These are phyloP conservation scores for Conoideocrella luteorostrata DNA, from an alignment of 2,329 filamentous ascomycete species.

Conservation along the genomic window DNA sequence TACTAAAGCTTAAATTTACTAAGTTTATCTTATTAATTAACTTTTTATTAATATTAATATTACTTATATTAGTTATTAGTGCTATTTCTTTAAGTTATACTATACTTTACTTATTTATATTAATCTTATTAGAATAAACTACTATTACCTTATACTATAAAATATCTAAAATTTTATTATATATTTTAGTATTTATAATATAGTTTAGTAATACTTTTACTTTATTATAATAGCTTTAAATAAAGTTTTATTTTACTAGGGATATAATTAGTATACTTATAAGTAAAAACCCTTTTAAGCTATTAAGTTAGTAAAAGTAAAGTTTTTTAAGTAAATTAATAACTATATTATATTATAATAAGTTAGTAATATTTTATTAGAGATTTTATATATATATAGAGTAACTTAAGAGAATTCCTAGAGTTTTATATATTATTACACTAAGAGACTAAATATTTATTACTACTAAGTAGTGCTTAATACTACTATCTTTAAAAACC, in stretches of 20 bases:
- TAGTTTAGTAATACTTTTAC: background rate
- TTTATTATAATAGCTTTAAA: background rate
- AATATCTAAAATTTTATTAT: conserved; percentile 1
- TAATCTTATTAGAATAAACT: background rate
- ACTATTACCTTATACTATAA: background rate
- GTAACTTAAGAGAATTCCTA: conserved; percentile 5
- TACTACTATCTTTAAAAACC: conserved; percentile 38
- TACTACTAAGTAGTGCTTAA: conserved; percentile 73
- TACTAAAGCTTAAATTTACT: conserved; percentile 1
- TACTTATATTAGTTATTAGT: background rate
- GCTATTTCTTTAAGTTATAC: background rate
- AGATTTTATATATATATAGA: background rate
- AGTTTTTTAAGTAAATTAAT: conserved; percentile 3
- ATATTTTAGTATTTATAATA: background rate
- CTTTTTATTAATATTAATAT: conserved; percentile 1
- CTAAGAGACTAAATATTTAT: conserved; percentile 91
- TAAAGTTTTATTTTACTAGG: background rate
- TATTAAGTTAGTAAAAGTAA: background rate
- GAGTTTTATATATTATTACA: conserved; percentile 52
- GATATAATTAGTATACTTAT: conserved; percentile 3
- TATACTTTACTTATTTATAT: conserved; percentile 1
- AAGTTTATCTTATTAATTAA: conserved; percentile 1
- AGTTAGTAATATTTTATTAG: background rate
- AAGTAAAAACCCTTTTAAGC: conserved; percentile 3
- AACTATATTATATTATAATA: conserved; percentile 3